These are phyloP conservation scores for Puccinia hordei DNA, from an alignment of 1,284 basidiomycete genomes.

Conservation along the genomic window DNA sequence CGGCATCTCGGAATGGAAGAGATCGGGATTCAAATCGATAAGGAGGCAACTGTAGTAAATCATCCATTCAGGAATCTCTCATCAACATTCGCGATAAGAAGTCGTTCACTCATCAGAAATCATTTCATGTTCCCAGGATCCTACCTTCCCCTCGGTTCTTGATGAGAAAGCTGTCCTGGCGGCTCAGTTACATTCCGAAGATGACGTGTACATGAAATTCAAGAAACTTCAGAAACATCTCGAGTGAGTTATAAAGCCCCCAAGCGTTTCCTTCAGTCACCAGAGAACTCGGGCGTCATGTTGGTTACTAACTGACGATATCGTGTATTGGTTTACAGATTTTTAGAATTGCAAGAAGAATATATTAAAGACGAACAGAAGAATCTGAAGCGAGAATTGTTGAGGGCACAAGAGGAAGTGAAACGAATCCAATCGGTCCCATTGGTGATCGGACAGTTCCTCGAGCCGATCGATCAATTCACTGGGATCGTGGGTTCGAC, in stretches of 20 bases:
- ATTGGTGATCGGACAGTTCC: constrained; percentile 99
- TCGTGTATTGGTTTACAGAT: constrained; percentile 56
- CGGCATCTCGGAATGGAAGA: constrained; percentile 61
- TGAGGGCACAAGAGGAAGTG: constrained; percentile 98
- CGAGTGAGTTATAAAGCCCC: constrained; percentile 64
- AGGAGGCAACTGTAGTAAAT: constrained; percentile 67
- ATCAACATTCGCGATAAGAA: constrained; percentile 44
- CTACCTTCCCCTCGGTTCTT: constrained; percentile 81
- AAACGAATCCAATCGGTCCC: constrained; percentile 99
- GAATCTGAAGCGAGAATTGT: constrained; percentile 94
- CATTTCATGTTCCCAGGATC: constrained; percentile 67
- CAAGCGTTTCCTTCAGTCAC: too few species aligned
- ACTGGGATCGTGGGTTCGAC: constrained; percentile 98
- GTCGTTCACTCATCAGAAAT: background rate
- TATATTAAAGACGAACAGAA: constrained; percentile 99
- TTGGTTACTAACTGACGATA: background rate
- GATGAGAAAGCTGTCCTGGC: constrained; percentile 71
- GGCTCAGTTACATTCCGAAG: constrained; percentile 64
- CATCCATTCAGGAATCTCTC: too few species aligned
- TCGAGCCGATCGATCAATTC: constrained; percentile 97
- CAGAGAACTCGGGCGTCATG: background rate
- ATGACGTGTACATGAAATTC: constrained; percentile 92
- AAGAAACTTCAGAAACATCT: constrained; percentile 89
- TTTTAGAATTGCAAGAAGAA: constrained; percentile 80
- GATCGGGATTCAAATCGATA: constrained; percentile 74